Base-by-base conservation (phyloP, 2,329 filamentous ascomycete genomes). In the Aspergillus ruber region DNA sequence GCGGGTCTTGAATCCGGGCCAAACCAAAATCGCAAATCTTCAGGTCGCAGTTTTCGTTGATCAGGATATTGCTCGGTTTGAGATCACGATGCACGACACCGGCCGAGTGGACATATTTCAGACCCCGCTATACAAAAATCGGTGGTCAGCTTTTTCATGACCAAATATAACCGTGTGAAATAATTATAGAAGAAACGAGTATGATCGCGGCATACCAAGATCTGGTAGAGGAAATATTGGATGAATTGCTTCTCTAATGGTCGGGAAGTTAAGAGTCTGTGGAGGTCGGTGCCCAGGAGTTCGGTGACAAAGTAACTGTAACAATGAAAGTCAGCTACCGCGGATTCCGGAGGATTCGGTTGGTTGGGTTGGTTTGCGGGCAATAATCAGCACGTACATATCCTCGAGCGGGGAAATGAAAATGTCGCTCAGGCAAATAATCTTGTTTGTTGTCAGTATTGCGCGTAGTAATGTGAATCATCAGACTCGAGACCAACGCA, bases 1-100 rank as follows among this genome's bases (percentile, higher is more conserved):
- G 93, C 32, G 93, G 93, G 66, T 98, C 93, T 70, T 98, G 93
- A 62, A 98, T 95, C 70, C 93, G 88, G 46, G 93, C 93, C 51
- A 98, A 79, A 57, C 93, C 93, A 63, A 98, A 98, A 69, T 98
- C 93, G 79, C 93, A 98, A 70, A 98, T 98, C 77, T 98, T 98
- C 62, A 98, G 75, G 73, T 98, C 93, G 74, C 93, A 98, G 74
- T 98, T 98, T 75, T 98, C 93, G 74, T 98, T 98, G 72, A 98
- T 91, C 50, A 98, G 82, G 62, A 98, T 98, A 74, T 98, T 98
- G 78, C 90, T 95, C 46, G 93, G 93, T 75, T 98, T 98, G 60
- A 98, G 77, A 69, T 98, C 93, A 57, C 93, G 88, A 71, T 98
- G 93, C 43, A 98, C 91, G 50, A 98, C 93, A 60, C 93, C 93